phyloP scores from a whole-genome alignment of 1,284 basidiomycete species.

The Mycena citricolor region DNA sequence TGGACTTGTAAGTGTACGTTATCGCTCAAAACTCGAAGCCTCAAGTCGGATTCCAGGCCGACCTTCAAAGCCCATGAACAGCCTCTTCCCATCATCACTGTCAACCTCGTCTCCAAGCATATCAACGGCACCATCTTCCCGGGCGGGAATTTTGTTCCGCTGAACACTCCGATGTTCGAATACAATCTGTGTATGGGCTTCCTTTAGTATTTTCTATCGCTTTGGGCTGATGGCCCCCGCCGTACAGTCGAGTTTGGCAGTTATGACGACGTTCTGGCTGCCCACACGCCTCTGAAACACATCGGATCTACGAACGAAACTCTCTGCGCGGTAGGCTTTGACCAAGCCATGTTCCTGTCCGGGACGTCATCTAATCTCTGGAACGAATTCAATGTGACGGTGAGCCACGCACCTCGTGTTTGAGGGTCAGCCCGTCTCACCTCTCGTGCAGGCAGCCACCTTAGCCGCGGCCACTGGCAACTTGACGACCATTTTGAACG shows the following conservation, averaged over 20 bases:
- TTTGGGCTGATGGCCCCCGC: background rate
- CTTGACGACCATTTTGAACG: conserved; percentile 18
- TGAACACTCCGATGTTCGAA: conserved; percentile 44
- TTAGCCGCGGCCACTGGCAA: conserved; percentile 12
- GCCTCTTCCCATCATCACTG: conserved; percentile 41
- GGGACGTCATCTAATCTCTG: conserved; percentile 46
- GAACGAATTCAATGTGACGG: conserved; percentile 29
- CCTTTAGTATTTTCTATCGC: background rate
- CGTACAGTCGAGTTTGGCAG: conserved; percentile 33
- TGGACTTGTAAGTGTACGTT: conserved; percentile 30
- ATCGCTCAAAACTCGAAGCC: background rate
- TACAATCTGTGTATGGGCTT: conserved; percentile 43
- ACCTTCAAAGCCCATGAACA: conserved; percentile 32
- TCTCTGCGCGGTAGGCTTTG: conserved; percentile 48
- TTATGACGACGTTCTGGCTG: conserved; percentile 45
- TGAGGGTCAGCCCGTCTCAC: too few relatives aligned
- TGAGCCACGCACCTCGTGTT: conserved; percentile 26
- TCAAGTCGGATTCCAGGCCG: conserved; percentile 24
- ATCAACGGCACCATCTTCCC: conserved; percentile 27
- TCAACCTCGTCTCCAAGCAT: conserved; percentile 28
- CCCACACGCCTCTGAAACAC: conserved; percentile 42
- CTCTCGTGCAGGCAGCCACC: conserved; percentile 15
- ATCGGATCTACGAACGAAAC: conserved; percentile 44
- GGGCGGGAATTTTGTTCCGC: conserved; percentile 28
- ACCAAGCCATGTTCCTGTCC: conserved; percentile 43